phyloP scores from a whole-genome alignment of 768 basidiomycete genomes.

The Sutorius australiensis region DNA sequence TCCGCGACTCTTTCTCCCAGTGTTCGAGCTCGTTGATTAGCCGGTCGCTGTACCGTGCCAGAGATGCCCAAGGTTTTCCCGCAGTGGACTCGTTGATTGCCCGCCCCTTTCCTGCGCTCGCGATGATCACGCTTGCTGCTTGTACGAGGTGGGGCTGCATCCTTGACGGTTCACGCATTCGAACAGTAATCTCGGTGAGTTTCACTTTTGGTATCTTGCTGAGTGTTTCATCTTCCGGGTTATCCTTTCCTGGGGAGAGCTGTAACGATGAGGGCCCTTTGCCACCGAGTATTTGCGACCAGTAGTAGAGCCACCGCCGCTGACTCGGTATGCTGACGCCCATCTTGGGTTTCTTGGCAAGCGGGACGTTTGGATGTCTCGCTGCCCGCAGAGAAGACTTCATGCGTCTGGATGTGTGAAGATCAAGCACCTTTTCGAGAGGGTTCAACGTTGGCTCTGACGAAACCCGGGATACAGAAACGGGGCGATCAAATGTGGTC shows the following conservation, averaged over 20 bases:
- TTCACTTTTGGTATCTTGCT: slow-evolving; percentile 40
- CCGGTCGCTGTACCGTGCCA: slow-evolving; percentile 77
- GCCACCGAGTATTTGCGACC: slow-evolving; percentile 59
- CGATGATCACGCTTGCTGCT: slow-evolving; percentile 54
- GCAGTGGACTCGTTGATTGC: slow-evolving; percentile 25
- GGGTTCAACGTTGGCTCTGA: slow-evolving; percentile 29
- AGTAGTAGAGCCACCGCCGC: slow-evolving; percentile 75
- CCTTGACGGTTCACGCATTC: slow-evolving; percentile 54
- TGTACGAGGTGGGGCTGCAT: slow-evolving; percentile 51
- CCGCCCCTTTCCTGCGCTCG: slow-evolving; percentile 40
- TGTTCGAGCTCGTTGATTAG: slow-evolving; percentile 60
- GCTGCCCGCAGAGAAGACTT: slow-evolving; percentile 30
- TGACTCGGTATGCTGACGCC: slow-evolving; percentile 83
- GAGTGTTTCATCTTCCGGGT: slow-evolving; percentile 4
- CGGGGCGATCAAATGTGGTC: neutral
- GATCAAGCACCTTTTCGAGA: slow-evolving; percentile 54
- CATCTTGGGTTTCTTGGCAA: slow-evolving; percentile 38
- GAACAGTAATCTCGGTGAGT: slow-evolving; percentile 53
- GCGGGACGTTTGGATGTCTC: slow-evolving; percentile 15
- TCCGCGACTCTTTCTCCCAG: slow-evolving; percentile 56
- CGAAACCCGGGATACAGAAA: slow-evolving; percentile 11
- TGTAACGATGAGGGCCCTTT: slow-evolving; percentile 53
- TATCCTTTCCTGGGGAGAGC: slow-evolving; percentile 18
- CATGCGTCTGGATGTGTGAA: slow-evolving; percentile 73
- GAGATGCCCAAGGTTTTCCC: slow-evolving; percentile 61